phyloP scores from a whole-genome alignment of 768 basidiomycete genomes.

The Pleurotus citrinopileatus region DNA sequence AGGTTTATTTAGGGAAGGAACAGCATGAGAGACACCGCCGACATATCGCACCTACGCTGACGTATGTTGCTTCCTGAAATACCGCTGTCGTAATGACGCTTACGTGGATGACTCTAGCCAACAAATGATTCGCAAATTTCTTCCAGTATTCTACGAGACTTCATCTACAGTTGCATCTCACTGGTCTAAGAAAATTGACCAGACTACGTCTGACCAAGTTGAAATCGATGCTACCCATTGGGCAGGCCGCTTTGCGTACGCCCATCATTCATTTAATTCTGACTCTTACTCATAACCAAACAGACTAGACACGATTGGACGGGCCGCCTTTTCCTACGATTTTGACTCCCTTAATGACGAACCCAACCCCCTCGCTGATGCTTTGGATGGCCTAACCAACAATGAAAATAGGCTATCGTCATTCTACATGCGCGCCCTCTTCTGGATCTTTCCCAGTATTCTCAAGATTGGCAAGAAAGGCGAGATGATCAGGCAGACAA shows the following conservation, averaged over 20 bases:
- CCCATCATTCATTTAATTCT: conserved; percentile 6
- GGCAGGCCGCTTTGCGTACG: conserved; percentile 61
- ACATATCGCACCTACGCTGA: conserved; percentile 53
- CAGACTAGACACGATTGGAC: conserved; percentile 58
- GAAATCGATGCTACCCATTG: conserved; percentile 56
- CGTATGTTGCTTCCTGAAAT: conserved; percentile 28
- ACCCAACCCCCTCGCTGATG: conserved; percentile 45
- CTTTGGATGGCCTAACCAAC: conserved; percentile 60
- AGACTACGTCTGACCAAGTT: conserved; percentile 31
- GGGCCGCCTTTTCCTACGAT: conserved; percentile 63
- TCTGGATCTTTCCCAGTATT: conserved; percentile 58
- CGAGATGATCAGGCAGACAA: conserved; percentile 51
- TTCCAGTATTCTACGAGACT: conserved; percentile 52
- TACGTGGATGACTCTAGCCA: conserved; percentile 27
- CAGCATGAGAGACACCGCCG: conserved; percentile 56
- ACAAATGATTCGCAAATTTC: conserved; percentile 51
- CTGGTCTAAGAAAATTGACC: conserved; percentile 47
- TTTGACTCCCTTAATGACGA: conserved; percentile 53
- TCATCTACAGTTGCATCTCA: conserved; percentile 48
- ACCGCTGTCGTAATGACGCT: neutral
- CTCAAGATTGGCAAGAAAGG: conserved; percentile 56
- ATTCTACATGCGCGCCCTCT: conserved; percentile 63
- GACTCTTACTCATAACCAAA: conserved; percentile 1
- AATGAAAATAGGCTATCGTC: conserved; percentile 53
- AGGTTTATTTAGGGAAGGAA: conserved; percentile 39